Conservation (phyloP, 2,329 filamentous ascomycete species). For the Microsporum ferrugineum region DNA sequence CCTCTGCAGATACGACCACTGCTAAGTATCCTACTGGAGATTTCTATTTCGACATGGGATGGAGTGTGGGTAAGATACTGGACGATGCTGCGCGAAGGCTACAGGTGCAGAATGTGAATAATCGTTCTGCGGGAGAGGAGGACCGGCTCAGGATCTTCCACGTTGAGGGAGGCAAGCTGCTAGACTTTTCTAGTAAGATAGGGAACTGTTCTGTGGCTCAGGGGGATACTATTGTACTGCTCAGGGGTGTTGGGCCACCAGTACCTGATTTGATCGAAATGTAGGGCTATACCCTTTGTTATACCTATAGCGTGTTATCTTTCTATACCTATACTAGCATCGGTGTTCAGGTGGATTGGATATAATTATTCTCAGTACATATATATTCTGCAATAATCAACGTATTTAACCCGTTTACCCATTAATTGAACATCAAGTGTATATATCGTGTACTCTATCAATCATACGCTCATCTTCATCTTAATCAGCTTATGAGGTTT, state of each 20-base stretch:
- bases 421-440: background rate
- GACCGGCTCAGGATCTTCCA: constrained; percentile 81
- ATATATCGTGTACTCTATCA: background rate
- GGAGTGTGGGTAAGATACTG: constrained; percentile 65
- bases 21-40: constrained; percentile 71
- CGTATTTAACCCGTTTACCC: background rate
- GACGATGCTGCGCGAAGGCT: constrained; percentile 35
- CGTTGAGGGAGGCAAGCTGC: constrained; percentile 72
- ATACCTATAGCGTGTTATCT: background rate
- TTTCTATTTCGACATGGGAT: constrained; percentile 72
- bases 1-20: constrained; percentile 72
- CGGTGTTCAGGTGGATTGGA: background rate
- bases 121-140: constrained; percentile 40
- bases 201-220: constrained; percentile 55
- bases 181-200: constrained; percentile 82
- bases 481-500: constrained; percentile 81
- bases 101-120: constrained; percentile 37
- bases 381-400: too few species aligned
- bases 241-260: constrained; percentile 74
- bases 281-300: constrained; percentile 18
- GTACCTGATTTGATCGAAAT: constrained; percentile 57
- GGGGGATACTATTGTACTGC: constrained; percentile 80
- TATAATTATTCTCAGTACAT: background rate
- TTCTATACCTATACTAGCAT: background rate
- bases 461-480: constrained; percentile 95